A percentile compares a stretch with the other conserved stretches of the same genome.
These are phyloP conservation scores for Clohesyomyces aquaticus DNA, from an alignment of 495 filamentous ascomycete genomes.

Conservation along the genomic window DNA sequence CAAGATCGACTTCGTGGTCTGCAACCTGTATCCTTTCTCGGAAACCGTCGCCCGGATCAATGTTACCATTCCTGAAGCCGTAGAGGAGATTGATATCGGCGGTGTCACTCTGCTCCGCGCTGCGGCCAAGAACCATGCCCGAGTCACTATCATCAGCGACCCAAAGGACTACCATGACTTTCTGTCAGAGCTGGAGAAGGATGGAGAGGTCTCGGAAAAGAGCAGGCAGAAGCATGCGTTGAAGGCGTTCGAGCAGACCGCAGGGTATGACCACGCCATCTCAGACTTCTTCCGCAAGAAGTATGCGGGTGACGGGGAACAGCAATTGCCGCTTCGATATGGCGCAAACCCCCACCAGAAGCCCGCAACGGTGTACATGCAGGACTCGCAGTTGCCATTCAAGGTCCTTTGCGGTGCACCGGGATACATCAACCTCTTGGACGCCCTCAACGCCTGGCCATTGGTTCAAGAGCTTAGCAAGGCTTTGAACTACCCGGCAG, in stretches of 20 bases:
- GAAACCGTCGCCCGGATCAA: conserved; percentile 95
- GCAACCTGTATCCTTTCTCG: conserved; percentile 99
- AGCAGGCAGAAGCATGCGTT: conserved; percentile 86
- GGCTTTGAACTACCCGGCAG: conserved; percentile 84
- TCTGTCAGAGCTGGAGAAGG: conserved; percentile 76
- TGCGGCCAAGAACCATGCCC: conserved; percentile 94
- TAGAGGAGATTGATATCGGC: conserved; percentile 96
- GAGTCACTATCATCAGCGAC: conserved; percentile 93
- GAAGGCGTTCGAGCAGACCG: conserved; percentile 98
- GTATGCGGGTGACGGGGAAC: conserved; percentile 81
- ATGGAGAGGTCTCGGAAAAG: conserved; percentile 79
- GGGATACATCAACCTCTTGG: conserved; percentile 95
- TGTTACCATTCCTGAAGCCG: conserved; percentile 92
- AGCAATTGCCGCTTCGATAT: conserved; percentile 87
- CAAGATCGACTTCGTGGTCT: conserved; percentile 97
- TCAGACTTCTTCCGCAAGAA: conserved; percentile 96
- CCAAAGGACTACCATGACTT: conserved; percentile 92
- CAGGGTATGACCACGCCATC: conserved; percentile 93
- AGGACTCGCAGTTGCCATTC: conserved; percentile 79
- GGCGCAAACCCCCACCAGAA: conserved; percentile 98
- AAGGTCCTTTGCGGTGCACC: conserved; percentile 91
- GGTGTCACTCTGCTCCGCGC: conserved; percentile 95
- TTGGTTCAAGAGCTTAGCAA: conserved; percentile 94
- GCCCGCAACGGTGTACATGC: conserved; percentile 81
- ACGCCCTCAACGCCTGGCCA: conserved; percentile 95